phyloP scores from a whole-genome alignment of 192 early-diverging fungal species.

The Umbelopsis ramanniana region DNA sequence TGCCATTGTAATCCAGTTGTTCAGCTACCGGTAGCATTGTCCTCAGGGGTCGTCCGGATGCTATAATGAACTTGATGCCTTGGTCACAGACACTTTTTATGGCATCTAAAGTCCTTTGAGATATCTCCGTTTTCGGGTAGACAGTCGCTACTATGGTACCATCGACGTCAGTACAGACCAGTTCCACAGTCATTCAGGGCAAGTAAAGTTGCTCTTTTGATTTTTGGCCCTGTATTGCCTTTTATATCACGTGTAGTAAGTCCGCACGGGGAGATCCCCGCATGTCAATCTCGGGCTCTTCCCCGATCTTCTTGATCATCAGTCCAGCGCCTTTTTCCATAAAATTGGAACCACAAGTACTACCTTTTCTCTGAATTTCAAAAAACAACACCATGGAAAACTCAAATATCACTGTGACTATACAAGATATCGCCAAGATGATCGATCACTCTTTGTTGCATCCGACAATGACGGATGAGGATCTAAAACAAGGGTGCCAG shows the following conservation, averaged over 20 bases:
- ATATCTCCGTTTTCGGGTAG: neutral
- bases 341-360: neutral
- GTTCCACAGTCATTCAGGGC: neutral
- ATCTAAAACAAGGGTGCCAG: slow-evolving; percentile 47
- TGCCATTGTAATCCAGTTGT: neutral
- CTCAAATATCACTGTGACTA: neutral
- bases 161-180: slow-evolving; percentile 4
- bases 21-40: slow-evolving; percentile 12
- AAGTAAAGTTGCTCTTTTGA: neutral
- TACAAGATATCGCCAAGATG: slow-evolving; percentile 44
- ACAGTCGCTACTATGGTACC: slow-evolving; percentile 8
- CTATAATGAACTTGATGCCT: neutral
- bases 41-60: neutral
- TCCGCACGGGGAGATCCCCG: slow-evolving; percentile 19
- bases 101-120: neutral
- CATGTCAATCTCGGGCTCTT: neutral
- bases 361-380: neutral
- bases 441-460: slow-evolving; percentile 55
- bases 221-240: neutral
- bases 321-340: neutral
- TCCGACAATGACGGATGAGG: slow-evolving; percentile 46
- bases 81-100: neutral
- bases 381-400: neutral
- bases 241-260: neutral
- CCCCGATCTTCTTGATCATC: neutral